Base-by-base conservation (phyloP, 2,329 filamentous ascomycete genomes). In the Colletotrichum orbiculare region DNA sequence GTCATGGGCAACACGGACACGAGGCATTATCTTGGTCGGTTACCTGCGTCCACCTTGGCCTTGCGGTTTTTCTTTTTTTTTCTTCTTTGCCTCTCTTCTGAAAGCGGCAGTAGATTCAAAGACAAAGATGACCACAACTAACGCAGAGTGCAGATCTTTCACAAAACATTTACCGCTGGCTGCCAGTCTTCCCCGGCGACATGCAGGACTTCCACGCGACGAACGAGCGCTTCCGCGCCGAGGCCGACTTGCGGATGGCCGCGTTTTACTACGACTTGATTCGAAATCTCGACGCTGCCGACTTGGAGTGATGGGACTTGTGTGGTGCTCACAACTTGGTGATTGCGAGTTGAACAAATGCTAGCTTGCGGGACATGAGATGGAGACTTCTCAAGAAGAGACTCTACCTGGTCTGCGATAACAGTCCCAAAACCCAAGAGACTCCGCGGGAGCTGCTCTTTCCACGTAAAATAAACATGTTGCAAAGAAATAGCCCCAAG, bases 231-330 rank as follows among this genome's bases (percentile, higher is more conserved):
- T 62, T 65, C 52, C 50, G 39, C 25, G 53, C 62, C 15, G 46
- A 39, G 10, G 62, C 58, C 7, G 58, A 65, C 37, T 52, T 65
- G 52, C 50, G 62, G 10, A 65, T 65, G 11, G 11, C 62, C 34
- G 47, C 41, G 42, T 65, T 65, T n/a, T 65, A 65, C n/a, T 65
- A 65, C 37, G 62, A 65, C 12, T 25, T 65, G 41, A 65, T 65
- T 2, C 62, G 62, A 38, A 65, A 65, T 50, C 62, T 65, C 34
- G 58, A 65, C 6, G 52, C 62, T 13, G 52, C 62, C 1, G 52
- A 61, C 2, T 25, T 25, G 25, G 25, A 25, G 2, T 25, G 25
- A 25, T 25, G 25, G 25, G 25, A 25, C 4, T 25, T 25, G 4
- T 5, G 25, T 25, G 25, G 25, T 25, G 25, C 25, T 1, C 25